phyloP scores from a whole-genome alignment of 345 rosid species.

The Ailanthus altissimus region DNA sequence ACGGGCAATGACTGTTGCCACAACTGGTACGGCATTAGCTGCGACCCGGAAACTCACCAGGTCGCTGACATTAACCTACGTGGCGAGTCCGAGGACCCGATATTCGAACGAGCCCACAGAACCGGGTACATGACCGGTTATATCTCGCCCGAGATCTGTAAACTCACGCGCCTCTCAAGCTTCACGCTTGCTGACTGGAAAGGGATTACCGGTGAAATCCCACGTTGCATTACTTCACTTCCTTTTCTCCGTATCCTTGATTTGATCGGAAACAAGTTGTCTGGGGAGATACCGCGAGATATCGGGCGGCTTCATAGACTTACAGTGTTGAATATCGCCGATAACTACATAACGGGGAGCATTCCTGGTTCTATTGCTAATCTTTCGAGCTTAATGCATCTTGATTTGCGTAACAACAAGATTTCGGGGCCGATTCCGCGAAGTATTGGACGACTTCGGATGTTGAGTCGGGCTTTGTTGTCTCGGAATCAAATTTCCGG shows the following conservation, averaged over 20 bases:
- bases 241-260: constrained; percentile 76
- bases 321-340: constrained; percentile 77
- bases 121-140: constrained; percentile 81
- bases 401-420: constrained; percentile 70
- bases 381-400: constrained; percentile 74
- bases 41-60: constrained; percentile 58
- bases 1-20: constrained; percentile 79
- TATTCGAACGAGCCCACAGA: constrained; percentile 57
- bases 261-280: constrained; percentile 65
- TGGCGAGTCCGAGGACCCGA: constrained; percentile 88
- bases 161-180: constrained; percentile 60
- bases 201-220: constrained; percentile 81
- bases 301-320: constrained; percentile 63
- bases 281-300: constrained; percentile 60
- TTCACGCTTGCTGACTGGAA: constrained; percentile 87
- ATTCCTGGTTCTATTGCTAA: constrained; percentile 63
- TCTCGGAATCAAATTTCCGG: constrained; percentile 66
- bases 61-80: constrained; percentile 91
- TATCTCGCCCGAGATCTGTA: constrained; percentile 65
- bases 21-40: constrained; percentile 89
- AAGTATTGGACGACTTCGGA: constrained; percentile 54
- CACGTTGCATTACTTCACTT: constrained; percentile 55
- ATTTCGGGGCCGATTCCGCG: constrained; percentile 60
- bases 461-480: constrained; percentile 76
- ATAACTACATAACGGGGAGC: constrained; percentile 65